Evolutionary conservation across 2,329 filamentous ascomycete genomes (phyloP).

Genomic region (Leptographium wingfieldii): DNA sequence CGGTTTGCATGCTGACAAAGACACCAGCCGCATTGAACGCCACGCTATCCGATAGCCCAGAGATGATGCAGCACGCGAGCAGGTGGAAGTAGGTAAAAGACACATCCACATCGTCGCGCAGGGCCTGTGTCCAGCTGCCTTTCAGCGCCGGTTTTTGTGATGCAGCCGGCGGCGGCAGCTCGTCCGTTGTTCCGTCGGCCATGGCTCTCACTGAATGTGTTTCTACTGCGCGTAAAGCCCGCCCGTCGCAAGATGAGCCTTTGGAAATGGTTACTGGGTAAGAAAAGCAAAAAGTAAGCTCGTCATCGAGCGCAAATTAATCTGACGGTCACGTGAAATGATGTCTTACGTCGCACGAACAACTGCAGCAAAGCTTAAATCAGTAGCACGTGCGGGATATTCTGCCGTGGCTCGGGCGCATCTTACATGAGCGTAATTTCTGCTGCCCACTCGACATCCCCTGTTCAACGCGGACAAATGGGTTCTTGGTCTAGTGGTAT

Average conservation of each 20-base stretch:
- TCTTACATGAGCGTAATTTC: background rate
- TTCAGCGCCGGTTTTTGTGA: background rate
- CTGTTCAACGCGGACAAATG: background rate
- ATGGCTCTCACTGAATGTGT: background rate
- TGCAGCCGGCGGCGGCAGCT: background rate
- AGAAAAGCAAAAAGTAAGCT: background rate
- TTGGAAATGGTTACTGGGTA: no score
- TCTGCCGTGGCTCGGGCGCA: background rate
- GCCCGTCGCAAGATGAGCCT: no score
- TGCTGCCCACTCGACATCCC: background rate
- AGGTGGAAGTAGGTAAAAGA: constrained; percentile 49
- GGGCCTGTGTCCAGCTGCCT: background rate
- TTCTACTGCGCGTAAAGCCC: background rate
- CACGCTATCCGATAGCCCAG: constrained; percentile 64
- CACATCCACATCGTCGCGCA: constrained; percentile 10
- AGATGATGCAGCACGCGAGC: constrained; percentile 62
- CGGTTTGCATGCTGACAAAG: constrained; percentile 77
- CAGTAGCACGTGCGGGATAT: background rate
- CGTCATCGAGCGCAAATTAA: background rate
- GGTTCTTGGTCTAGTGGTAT: constrained; percentile 42
- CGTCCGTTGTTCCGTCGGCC: background rate
- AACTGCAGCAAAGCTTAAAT: background rate
- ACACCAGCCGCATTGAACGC: constrained; percentile 66
- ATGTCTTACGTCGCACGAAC: background rate
- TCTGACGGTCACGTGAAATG: background rate